Evolutionary conservation across 1,139 yeast genomes (phyloP), one percentile per base, ranked within the genome.

Genomic region (Wickerhamiella infanticola): DNA sequence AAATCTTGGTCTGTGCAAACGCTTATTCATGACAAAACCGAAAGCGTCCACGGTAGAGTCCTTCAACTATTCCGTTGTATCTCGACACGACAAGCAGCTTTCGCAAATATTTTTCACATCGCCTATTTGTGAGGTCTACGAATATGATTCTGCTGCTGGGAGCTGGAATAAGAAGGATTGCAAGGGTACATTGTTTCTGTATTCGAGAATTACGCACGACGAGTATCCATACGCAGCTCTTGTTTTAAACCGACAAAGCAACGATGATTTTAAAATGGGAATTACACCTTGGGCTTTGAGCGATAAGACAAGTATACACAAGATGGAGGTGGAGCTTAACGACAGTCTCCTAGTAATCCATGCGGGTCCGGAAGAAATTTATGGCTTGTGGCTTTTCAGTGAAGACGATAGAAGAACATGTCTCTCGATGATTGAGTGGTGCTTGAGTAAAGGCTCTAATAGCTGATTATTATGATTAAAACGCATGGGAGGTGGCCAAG

Each of bases 371-470:
- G 93, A 85, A 9, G 85, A 80, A 43, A 82, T 86, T 47, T 86
- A 76, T 60, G 96, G 97, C 1, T 68, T 88, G 47, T 88, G 96
- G 96, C 72, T 86, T 24, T 86, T 82, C 59, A 78, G 82, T 50
- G 82, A 77, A 47, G 74, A 70, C 3, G 95, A 86, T 56, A 69
- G 95, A 55, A 71, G 71, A 43, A 73, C 75, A 11, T 45, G 51
- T n/a, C 42, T 45, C 7, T 46, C 45, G 27, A 47, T 54, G 25
- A 40, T 51, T 3, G 45, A 46, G 24, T 52, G 54, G 56, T 54
- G 57, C 41, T 37, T 53, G 23, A 36, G 45, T 25, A 48, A 52
- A 13, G 56, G 54, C 35, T 48, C 54, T 23, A 42, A 11, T 29
- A 11, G 33, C 11, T 29, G 33, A 29, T 2, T 29, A 7, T 29